Percentiles rank a stretch among this genome's conserved stretches.
These are phyloP conservation scores for Podospora conica DNA, from an alignment of 495 filamentous ascomycete genomes.

Conservation along the genomic window DNA sequence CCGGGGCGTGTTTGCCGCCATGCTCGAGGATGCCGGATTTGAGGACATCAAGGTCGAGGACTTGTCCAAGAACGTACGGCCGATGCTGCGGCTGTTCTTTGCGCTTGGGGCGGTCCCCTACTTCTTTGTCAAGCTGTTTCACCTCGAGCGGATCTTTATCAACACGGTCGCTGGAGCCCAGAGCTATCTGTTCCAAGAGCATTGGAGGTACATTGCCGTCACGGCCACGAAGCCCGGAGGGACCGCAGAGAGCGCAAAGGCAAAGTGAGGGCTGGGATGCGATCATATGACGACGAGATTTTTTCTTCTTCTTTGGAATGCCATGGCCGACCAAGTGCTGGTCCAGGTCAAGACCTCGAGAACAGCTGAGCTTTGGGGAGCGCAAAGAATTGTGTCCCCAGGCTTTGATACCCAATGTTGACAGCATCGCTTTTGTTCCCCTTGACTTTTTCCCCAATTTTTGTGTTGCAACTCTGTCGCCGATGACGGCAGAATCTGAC, in stretches of 20 bases:
- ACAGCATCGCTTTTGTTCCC: neutral
- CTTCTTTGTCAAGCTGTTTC: constrained; percentile 41
- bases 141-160: constrained; percentile 34
- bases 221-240: constrained; percentile 27
- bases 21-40: constrained; percentile 48
- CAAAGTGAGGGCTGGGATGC: constrained; percentile 12
- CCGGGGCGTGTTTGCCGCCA: constrained; percentile 24
- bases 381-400: neutral
- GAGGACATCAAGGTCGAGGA: constrained; percentile 42
- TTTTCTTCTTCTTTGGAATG: neutral
- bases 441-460: neutral
- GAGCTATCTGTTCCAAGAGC: constrained; percentile 15
- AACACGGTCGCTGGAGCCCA: constrained; percentile 27
- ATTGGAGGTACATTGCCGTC: constrained; percentile 27
- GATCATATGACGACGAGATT: neutral
- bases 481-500: neutral
- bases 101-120: constrained; percentile 48
- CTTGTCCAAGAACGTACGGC: constrained; percentile 44
- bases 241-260: constrained; percentile 21
- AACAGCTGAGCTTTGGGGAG: neutral
- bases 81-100: constrained; percentile 49
- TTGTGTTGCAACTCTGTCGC: neutral
- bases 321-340: neutral
- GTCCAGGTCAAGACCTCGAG: neutral
- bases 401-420: neutral